These are phyloP conservation scores for Pyrrhoderma noxium DNA, from an alignment of 1,284 basidiomycete species.

Conservation along the genomic window DNA sequence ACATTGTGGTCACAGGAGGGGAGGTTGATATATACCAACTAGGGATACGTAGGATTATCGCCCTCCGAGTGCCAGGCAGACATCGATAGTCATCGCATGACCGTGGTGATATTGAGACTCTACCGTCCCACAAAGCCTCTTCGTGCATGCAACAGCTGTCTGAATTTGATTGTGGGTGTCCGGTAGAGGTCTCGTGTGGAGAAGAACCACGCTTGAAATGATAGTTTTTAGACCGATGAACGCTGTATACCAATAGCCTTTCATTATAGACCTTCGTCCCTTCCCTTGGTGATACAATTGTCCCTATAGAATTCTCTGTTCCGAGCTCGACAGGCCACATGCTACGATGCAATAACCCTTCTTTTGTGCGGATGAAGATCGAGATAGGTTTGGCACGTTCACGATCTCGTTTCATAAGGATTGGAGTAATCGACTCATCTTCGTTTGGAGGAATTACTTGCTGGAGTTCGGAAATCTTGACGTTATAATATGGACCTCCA, in stretches of 20 bases:
- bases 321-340: conserved; percentile 31
- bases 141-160: too few relatives aligned
- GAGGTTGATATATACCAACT: conserved; percentile 6
- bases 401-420: conserved; percentile 22
- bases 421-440: conserved; percentile 30
- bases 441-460: conserved; percentile 28
- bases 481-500: conserved; percentile 25
- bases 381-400: conserved; percentile 42
- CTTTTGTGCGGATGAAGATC: conserved; percentile 35
- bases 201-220: too few relatives aligned
- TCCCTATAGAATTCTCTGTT: too few relatives aligned
- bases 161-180: too few relatives aligned
- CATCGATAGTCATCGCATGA: conserved; percentile 22
- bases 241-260: too few relatives aligned
- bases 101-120: background rate
- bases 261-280: too few relatives aligned
- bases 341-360: conserved; percentile 32
- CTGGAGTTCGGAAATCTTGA: conserved; percentile 44
- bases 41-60: conserved; percentile 39
- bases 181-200: too few relatives aligned
- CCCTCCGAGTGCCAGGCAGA: conserved; percentile 41
- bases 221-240: too few relatives aligned
- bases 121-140: too few relatives aligned
- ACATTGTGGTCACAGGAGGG: conserved; percentile 16
- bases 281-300: too few relatives aligned